Evolutionary conservation across 345 rosid genomes (phyloP).

Genomic region (Brassica cretica): DNA sequence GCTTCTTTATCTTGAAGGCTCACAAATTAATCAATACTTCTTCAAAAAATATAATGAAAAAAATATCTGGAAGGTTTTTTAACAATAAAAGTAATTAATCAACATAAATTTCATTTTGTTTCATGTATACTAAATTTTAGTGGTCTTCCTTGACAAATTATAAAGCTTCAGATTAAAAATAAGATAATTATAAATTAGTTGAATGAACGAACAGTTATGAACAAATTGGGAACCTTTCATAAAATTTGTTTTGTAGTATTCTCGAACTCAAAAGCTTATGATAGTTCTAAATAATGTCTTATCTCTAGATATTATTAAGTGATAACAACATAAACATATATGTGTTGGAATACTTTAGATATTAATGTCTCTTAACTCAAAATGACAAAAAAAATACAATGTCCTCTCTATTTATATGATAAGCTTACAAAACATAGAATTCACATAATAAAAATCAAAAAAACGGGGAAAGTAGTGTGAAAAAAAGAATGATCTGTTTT

Average conservation of each 20-base stretch:
- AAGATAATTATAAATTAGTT: background rate
- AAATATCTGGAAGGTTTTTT: background rate
- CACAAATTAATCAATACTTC: background rate
- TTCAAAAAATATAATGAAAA: background rate
- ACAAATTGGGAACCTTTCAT: background rate
- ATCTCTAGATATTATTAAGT: background rate
- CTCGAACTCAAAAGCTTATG: background rate
- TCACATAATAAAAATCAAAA: too few species aligned
- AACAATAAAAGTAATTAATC: background rate
- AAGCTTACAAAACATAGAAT: too few species aligned
- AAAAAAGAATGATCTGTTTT: background rate
- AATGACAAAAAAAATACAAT: too few species aligned
- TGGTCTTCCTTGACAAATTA: background rate
- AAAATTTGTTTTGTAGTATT: background rate
- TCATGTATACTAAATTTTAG: background rate
- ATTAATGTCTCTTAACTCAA: background rate
- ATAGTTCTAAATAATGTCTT: background rate
- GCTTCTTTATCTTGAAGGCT: constrained; percentile 20
- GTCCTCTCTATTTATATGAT: too few species aligned
- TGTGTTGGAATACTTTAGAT: background rate
- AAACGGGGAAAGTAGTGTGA: background rate
- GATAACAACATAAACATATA: background rate
- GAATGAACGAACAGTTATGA: background rate
- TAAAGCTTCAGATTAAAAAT: background rate
- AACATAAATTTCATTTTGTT: background rate